Percentiles rank a stretch among this genome's conserved stretches.
Evolutionary conservation across 108 stramenopile species (phyloP).

Genomic region (Fistulifera pelliculosa): DNA sequence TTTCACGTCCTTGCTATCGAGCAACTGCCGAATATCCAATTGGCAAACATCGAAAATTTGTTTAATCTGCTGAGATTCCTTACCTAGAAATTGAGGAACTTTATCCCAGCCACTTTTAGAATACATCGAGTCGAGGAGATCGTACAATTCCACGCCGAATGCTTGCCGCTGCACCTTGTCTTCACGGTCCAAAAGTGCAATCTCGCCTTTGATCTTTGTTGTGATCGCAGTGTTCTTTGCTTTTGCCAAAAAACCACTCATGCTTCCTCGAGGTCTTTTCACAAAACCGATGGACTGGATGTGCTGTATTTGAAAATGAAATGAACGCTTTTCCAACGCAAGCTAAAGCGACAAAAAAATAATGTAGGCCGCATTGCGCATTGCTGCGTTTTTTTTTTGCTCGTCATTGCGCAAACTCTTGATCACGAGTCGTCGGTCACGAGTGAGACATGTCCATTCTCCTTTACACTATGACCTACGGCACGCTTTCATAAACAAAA

Average conservation of each 20-base stretch:
- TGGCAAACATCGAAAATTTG: slow-evolving; percentile 23
- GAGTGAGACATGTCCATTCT: no score
- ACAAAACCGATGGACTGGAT: no score
- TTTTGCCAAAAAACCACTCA: slow-evolving; percentile 5
- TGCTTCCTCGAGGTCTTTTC: background rate
- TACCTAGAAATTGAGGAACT: slow-evolving; percentile 18
- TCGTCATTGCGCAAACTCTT: no score
- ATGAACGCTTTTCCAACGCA: no score
- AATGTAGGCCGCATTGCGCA: no score
- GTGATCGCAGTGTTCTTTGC: no score
- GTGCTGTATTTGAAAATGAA: no score
- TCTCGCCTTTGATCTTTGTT: slow-evolving; percentile 47
- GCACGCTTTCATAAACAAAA: no score
- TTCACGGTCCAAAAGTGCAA: slow-evolving; percentile 67
- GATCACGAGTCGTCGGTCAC: no score
- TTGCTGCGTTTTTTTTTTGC: no score
- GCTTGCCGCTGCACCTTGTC: slow-evolving; percentile 43
- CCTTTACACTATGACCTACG: no score
- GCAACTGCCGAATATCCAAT: slow-evolving; percentile 18
- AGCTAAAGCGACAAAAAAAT: no score
- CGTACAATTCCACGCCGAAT: slow-evolving; percentile 65
- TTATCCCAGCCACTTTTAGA: slow-evolving; percentile 17
- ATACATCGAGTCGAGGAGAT: slow-evolving; percentile 36
- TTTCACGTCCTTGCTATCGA: slow-evolving; percentile 12
- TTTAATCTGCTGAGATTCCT: slow-evolving; percentile 16